Evolutionary conservation across 257 asterid genomes (phyloP), one percentile per base, ranked within the genome.

Genomic region (Cynanchum wilfordii): DNA sequence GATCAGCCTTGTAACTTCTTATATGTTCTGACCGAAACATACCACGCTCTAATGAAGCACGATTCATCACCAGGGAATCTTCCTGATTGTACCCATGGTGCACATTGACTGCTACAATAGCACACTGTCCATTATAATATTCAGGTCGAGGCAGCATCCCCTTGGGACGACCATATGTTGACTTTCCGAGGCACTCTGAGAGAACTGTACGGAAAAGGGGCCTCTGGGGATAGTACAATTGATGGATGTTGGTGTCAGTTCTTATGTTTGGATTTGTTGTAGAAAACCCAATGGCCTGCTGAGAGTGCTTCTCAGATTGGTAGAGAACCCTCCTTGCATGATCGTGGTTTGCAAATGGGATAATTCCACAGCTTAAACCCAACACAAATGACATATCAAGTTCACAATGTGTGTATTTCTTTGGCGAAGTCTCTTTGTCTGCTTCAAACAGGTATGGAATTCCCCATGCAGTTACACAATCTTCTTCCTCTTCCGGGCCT

Each of bases 401-500:
- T 77, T 95, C 99, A 68, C 97, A 90, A 68, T 95, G 98, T 1
- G 96, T 88, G 72, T 89, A 92, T 62, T 79, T 87, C 54, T 75
- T 75, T 6, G 93, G 93, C 15, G 91, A 91, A 20, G 82, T 82
- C 73, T 86, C 89, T 69, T 87, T 67, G 57, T 81, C 79, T 20
- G 84, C 89, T 25, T 76, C 78, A 72, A 89, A 84, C 57, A 95
- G 91, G 81, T 81, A 81, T 22, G 72, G 80, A 63, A 84, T 74
- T 74, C 90, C 97, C 99, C 99, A 95, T 33, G 99, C 99, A 50
- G 89, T 88, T 66, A 72, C 82, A 59, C 90, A 86, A 69, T 95
- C 99, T 76, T 95, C 99, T 78, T 92, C 99, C 85, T 95, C 98
- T 85, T 95, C 99, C 0, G 99, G 79, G 24, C 99, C 98, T 4